These are phyloP conservation scores for Benincasa hispida DNA, from an alignment of 306 rosid genomes.

Conservation along the genomic window DNA sequence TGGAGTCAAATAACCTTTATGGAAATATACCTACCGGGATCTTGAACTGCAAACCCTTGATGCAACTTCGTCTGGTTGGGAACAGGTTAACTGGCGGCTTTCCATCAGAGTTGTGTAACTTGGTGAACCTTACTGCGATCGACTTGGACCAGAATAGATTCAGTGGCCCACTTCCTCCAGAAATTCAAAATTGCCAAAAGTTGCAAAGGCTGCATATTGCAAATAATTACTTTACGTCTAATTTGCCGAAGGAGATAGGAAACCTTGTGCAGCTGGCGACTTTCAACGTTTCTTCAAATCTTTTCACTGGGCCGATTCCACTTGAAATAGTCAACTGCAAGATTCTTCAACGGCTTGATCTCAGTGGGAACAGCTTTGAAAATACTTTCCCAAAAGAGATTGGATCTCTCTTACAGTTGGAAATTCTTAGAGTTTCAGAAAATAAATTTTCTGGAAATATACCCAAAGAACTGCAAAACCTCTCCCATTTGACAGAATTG, in stretches of 20 bases:
- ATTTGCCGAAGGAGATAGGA: conserved; percentile 81
- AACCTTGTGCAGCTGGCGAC: conserved; percentile 62
- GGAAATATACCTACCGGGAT: conserved; percentile 69
- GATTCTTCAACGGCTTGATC: conserved; percentile 82
- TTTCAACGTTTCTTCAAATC: conserved; percentile 71
- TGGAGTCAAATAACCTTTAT: conserved; percentile 44
- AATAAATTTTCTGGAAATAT: conserved; percentile 59
- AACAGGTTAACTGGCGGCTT: conserved; percentile 69
- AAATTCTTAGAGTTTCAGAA: conserved; percentile 67
- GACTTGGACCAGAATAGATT: conserved; percentile 70
- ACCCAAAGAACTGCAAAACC: conserved; percentile 52
- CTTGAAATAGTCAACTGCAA: conserved; percentile 46
- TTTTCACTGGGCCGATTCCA: conserved; percentile 52
- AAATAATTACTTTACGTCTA: conserved; percentile 52
- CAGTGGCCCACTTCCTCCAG: conserved; percentile 64
- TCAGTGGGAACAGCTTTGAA: conserved; percentile 49
- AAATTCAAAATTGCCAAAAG: conserved; percentile 44
- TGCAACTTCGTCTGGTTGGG: conserved; percentile 47
- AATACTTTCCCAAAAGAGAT: conserved; percentile 52
- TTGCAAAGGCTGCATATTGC: conserved; percentile 91
- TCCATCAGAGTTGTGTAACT: conserved; percentile 60
- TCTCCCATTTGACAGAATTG: conserved; percentile 74
- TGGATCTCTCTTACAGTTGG: conserved; percentile 76
- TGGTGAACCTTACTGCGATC: conserved; percentile 51
- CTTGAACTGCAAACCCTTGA: conserved; percentile 49